Evolutionary conservation across 2,329 filamentous ascomycete species (phyloP).

Genomic region (Aspergillus jensenii): DNA sequence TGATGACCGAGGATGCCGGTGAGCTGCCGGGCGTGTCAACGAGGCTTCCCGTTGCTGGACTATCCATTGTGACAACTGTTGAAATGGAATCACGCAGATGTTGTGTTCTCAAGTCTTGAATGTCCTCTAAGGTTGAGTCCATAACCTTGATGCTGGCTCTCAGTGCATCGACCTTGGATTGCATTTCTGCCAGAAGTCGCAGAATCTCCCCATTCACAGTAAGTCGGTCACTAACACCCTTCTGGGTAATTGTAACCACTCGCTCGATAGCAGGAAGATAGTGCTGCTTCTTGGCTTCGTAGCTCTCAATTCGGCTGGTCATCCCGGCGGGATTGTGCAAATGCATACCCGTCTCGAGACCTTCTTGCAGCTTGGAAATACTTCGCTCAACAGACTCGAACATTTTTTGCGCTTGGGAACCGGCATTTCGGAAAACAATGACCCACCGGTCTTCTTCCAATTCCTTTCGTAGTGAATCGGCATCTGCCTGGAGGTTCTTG

Average conservation of each 20-base stretch:
- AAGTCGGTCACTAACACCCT: slow-evolving; percentile 90
- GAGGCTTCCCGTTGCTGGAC: slow-evolving; percentile 67
- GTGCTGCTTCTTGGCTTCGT: slow-evolving; percentile 91
- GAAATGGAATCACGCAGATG: slow-evolving; percentile 90
- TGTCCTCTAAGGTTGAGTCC: slow-evolving; percentile 72
- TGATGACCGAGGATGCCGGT: slow-evolving; percentile 64
- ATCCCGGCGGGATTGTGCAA: slow-evolving; percentile 68
- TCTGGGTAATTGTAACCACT: slow-evolving; percentile 88
- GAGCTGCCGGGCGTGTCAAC: slow-evolving; percentile 72
- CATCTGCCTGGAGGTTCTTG: slow-evolving; percentile 84
- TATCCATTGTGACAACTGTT: slow-evolving; percentile 82
- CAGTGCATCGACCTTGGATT: slow-evolving; percentile 74
- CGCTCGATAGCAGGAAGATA: slow-evolving; percentile 92
- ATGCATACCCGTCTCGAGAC: slow-evolving; percentile 72
- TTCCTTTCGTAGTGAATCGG: slow-evolving; percentile 84
- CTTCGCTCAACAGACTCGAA: slow-evolving; percentile 91
- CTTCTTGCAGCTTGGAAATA: slow-evolving; percentile 76
- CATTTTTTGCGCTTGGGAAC: slow-evolving; percentile 92
- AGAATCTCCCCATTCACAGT: slow-evolving; percentile 96
- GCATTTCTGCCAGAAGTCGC: slow-evolving; percentile 80
- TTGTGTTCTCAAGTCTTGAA: slow-evolving; percentile 62
- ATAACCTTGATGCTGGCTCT: slow-evolving; percentile 76
- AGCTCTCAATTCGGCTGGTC: slow-evolving; percentile 84
- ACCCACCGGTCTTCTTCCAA: slow-evolving; percentile 96
- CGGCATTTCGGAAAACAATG: slow-evolving; percentile 89